phyloP scores from a whole-genome alignment of 805 yeast species.

The Aciculoconidium aculeatum region DNA sequence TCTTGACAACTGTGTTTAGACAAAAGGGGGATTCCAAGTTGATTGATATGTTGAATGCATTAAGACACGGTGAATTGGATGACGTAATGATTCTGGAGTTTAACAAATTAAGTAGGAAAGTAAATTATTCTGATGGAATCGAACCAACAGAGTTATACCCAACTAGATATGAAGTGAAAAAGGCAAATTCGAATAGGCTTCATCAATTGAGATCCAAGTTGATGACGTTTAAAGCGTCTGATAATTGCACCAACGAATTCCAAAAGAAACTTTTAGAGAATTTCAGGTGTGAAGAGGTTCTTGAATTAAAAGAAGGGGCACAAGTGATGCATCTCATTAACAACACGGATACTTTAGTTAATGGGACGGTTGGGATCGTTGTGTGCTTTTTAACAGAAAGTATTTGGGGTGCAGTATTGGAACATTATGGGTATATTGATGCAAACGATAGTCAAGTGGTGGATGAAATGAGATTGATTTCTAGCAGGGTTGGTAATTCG shows the following conservation, averaged over 20 bases:
- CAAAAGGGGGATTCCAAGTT: conserved; percentile 77
- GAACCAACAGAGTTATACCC: conserved; percentile 88
- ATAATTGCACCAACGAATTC: conserved; percentile 18
- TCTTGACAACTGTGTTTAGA: conserved; percentile 77
- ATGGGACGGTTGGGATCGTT: conserved; percentile 85
- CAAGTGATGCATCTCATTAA: conserved; percentile 94
- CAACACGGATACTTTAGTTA: conserved; percentile 66
- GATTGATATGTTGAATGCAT: conserved; percentile 71
- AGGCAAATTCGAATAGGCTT: conserved; percentile 51
- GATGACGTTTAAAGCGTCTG: conserved; percentile 37
- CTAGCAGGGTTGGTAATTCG: conserved; percentile 18
- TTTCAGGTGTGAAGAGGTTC: conserved; percentile 62
- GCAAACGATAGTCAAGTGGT: conserved; percentile 13
- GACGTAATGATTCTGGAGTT: conserved; percentile 45
- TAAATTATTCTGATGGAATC: conserved; percentile 64
- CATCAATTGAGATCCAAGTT: conserved; percentile 41
- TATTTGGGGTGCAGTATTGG: conserved; percentile 19
- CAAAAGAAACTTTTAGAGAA: conserved; percentile 40
- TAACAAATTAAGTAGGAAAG: conserved; percentile 47
- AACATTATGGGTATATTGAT: conserved; percentile 16
- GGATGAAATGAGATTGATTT: conserved; percentile 19
- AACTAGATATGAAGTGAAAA: conserved; percentile 77
- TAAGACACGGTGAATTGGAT: conserved; percentile 67
- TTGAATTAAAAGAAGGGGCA: conserved; percentile 73
- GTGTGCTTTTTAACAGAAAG: conserved; percentile 41